Conservation (phyloP, 2,329 filamentous ascomycete species). For the Metarhizium guizhouense region DNA sequence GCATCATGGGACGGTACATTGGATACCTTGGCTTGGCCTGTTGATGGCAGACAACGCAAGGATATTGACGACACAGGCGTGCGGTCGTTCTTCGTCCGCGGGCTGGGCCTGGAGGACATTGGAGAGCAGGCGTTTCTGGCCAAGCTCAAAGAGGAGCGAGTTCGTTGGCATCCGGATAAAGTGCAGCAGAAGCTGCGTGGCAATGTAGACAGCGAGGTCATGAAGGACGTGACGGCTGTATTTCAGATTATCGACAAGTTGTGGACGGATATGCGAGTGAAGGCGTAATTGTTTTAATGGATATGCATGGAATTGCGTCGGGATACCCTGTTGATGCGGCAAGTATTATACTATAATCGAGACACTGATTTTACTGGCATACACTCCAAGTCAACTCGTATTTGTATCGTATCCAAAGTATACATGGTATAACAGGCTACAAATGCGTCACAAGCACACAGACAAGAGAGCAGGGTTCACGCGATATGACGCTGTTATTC, state of each 20-base stretch:
- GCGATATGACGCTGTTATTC: too few species aligned
- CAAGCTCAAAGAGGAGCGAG: constrained; percentile 70
- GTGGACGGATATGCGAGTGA: constrained; percentile 53
- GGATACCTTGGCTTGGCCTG: constrained; percentile 60
- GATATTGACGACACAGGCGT: constrained; percentile 53
- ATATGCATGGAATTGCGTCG: neutral
- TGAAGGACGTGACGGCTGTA: constrained; percentile 76
- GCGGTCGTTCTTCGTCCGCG: constrained; percentile 56
- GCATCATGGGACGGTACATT: constrained; percentile 35
- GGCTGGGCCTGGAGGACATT: constrained; percentile 31
- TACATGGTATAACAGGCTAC: too few species aligned
- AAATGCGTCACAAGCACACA: too few species aligned
- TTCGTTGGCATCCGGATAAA: constrained; percentile 97
- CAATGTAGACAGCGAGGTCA: constrained; percentile 59
- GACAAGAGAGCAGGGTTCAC: too few species aligned
- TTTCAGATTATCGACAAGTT: constrained; percentile 84
- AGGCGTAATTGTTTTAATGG: neutral
- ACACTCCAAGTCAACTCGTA: too few species aligned
- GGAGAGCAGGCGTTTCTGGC: constrained; percentile 37
- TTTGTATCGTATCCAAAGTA: too few species aligned
- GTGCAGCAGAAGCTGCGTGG: constrained; percentile 81
- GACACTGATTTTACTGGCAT: too few species aligned
- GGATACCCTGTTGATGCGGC: neutral
- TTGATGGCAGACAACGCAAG: constrained; percentile 44
- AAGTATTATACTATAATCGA: too few species aligned